Conservation (phyloP, 441 rosid genomes). For the Cnidoscolus chayamansa region DNA sequence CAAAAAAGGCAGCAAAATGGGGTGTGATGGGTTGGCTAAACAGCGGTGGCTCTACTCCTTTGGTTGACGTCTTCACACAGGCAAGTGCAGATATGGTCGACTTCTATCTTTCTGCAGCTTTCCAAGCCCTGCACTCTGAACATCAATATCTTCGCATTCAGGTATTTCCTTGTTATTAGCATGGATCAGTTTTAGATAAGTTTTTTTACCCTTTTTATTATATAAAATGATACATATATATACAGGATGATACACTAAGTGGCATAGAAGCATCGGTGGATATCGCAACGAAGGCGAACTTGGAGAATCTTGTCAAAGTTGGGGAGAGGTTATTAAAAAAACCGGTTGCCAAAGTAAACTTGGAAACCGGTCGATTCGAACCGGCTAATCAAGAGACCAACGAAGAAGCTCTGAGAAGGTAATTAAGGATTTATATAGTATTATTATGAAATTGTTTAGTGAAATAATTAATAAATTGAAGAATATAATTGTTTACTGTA, state of each 20-base stretch:
- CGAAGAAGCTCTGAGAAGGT: background rate
- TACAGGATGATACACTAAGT: background rate
- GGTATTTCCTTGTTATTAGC: conserved; percentile 17
- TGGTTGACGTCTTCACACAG: conserved; percentile 42
- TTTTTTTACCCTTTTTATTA: too few relatives aligned
- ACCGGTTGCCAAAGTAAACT: background rate
- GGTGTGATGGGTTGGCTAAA: conserved; percentile 41
- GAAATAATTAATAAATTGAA: too few relatives aligned
- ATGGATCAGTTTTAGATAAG: too few relatives aligned
- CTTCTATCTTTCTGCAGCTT: conserved; percentile 32
- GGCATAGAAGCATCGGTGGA: background rate
- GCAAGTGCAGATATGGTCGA: conserved; percentile 51
- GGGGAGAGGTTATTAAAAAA: background rate
- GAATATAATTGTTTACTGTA: background rate
- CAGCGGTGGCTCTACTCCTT: conserved; percentile 28
- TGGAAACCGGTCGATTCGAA: background rate
- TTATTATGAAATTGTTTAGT: too few relatives aligned
- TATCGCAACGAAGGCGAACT: background rate
- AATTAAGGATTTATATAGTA: too few relatives aligned
- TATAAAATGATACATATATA: background rate
- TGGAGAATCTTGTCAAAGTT: background rate
- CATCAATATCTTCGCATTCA: conserved; percentile 46
- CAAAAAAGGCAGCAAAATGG: conserved; percentile 37
- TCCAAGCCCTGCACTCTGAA: conserved; percentile 42
- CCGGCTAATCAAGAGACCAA: background rate